A percentile compares a stretch with the other conserved stretches of the same genome.
Evolutionary conservation across 148 eudicot species (phyloP).

Genomic region (Rhododendron vialii): DNA sequence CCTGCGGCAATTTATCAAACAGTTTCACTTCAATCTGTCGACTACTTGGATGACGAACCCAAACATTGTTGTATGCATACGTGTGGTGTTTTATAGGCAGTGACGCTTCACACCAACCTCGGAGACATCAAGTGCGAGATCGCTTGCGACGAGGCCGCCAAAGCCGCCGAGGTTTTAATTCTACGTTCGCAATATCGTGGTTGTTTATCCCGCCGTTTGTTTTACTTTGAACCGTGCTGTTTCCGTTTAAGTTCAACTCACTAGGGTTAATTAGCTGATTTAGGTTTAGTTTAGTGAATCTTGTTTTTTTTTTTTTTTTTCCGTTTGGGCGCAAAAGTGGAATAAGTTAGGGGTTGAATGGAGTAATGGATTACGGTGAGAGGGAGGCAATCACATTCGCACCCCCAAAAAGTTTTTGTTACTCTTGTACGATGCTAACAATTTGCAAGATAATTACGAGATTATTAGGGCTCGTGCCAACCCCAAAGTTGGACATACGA

Average conservation of each 20-base stretch:
- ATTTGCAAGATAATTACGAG: neutral
- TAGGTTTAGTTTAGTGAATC: neutral
- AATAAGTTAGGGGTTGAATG: neutral
- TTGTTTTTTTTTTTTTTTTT: neutral
- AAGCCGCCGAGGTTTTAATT: constrained; percentile 61
- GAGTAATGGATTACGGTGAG: neutral
- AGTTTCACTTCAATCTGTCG: neutral
- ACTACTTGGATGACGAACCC: neutral
- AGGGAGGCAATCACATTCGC: neutral
- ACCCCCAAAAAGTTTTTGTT: neutral
- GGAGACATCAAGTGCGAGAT: constrained; percentile 93
- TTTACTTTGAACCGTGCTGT: neutral
- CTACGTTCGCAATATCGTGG: neutral
- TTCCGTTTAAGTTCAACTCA: neutral
- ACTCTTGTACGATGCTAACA: neutral
- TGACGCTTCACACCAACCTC: constrained; percentile 83
- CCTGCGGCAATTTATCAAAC: constrained; percentile 10
- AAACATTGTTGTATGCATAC: neutral
- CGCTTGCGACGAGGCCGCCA: constrained; percentile 79
- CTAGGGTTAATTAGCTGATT: neutral
- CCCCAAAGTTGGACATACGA: neutral
- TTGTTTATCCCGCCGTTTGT: neutral
- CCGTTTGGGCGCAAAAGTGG: neutral
- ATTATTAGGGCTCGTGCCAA: neutral
- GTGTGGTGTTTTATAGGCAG: constrained; percentile 44